Evolutionary conservation across 2,329 filamentous ascomycete species (phyloP).

Genomic region (Cladosporium sp.): DNA sequence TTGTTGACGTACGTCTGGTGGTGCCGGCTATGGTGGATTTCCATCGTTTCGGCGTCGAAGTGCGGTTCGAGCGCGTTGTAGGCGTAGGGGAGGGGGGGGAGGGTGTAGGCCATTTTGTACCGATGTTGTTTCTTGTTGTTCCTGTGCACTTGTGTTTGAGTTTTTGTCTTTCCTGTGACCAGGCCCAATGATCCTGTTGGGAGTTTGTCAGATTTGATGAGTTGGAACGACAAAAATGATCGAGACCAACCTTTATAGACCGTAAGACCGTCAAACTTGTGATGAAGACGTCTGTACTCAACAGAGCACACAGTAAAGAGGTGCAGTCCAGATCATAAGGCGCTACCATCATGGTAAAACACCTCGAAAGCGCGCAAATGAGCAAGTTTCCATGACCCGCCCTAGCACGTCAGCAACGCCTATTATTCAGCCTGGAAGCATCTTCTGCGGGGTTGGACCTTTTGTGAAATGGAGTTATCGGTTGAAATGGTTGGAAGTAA

Average conservation of each 20-base stretch:
- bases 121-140: too few species aligned
- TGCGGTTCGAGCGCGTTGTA: constrained; percentile 64
- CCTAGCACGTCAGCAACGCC: constrained; percentile 2
- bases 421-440: not conserved
- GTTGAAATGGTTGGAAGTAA: not conserved
- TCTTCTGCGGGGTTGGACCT: too few species aligned
- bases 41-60: constrained; percentile 77
- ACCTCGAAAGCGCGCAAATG: constrained; percentile 8
- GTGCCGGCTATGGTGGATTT: constrained; percentile 74
- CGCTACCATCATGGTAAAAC: constrained; percentile 9
- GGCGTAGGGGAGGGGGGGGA: constrained; percentile 27
- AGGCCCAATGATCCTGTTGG: too few species aligned
- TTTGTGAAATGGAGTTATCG: not conserved
- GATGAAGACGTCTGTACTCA: too few species aligned
- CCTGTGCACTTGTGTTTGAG: too few species aligned
- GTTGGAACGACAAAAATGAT: not conserved
- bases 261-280: too few species aligned
- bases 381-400: constrained; percentile 5
- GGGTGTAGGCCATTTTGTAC: constrained; percentile 24
- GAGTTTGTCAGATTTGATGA: not conserved
- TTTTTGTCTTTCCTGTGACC: too few species aligned
- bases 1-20: constrained; percentile 76
- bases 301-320: too few species aligned
- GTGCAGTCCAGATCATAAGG: too few species aligned
- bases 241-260: too few species aligned